Evolutionary conservation across 2,329 filamentous ascomycete genomes (phyloP), one percentile per base, ranked within the genome.

Genomic region (Colletotrichum sp.): DNA sequence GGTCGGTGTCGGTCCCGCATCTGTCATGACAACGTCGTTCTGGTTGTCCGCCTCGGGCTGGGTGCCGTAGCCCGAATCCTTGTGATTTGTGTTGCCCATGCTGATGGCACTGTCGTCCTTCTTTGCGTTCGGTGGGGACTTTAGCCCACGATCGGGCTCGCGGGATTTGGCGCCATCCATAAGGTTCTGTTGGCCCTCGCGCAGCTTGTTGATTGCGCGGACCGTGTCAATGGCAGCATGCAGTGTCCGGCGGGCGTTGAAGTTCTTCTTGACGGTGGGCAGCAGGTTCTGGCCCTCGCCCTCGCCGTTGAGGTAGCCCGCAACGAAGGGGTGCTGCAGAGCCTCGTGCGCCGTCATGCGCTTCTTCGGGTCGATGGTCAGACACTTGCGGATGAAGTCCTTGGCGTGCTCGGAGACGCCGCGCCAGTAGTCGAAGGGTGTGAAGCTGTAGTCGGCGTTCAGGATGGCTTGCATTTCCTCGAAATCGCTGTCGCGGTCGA

Each of bases 391-490:
- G 86, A 99, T 98, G 85, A 99, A 99, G 80, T 98, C 95, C 81
- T 98, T 95, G 57, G 96, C 95, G 65, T 92, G 91, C 68, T 93
- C 90, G 28, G 95, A 98, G 77, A 99, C 96, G 76, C 95, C 95
- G 77, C 96, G 94, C 97, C 97, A 99, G 89, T 99, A 99, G 84
- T 98, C 96, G 77, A 95, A 87, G 2, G 97, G 97, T 6, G 95
- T 96, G 85, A 99, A 99, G 82, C 93, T 95, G 89, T 99, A 99
- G 87, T 99, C 96, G 75, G 97, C 97, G 77, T 96, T 95, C 72
- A 99, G 92, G 83, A 99, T 99, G 80, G 97, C 97, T 87, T 99
- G 96, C 96, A 99, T 99, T 87, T 99, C 97, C 87, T 99, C 97
- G 82, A 99, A 93, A 86, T 99, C 98, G 80, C 93, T 96, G 85